Base-by-base conservation (phyloP, 352 stramenopile genomes). In the Pythium phragmiticola region DNA sequence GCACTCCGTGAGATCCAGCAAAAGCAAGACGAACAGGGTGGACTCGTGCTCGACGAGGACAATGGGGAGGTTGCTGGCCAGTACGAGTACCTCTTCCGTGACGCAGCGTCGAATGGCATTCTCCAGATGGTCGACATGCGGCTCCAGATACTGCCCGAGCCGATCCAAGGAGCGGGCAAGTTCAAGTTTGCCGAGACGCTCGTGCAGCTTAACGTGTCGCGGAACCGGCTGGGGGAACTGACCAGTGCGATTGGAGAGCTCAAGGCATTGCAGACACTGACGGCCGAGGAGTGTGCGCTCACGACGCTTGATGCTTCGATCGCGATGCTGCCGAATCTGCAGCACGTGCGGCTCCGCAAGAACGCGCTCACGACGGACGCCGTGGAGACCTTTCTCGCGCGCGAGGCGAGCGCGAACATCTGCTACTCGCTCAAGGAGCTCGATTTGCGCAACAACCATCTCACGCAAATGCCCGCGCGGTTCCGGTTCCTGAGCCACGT, bases 261-360 rank as follows among this genome's bases (percentile, higher is more conserved):
- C 33, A 55, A 60, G 23, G 80, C 78, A 3, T 57, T 95, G 17
- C 76, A 80, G 39, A 88, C 81, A n/a, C 80, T 95, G 4, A 65
- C 80, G 21, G 79, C 82, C 5, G 84, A 93, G 54, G 78, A 92
- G 21, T 91, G 82, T 46, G 68, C 65, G 8, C 73, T 95, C 8
- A 87, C 76, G 23, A 65, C 52, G 3, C 46, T 95, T 16, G 61
- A 92, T 33, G 4, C 66, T 19, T 84, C 75, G 1, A 82, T 93
- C 14, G 59, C 77, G 2, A 73, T 70, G 62, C 68, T 95, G 7
- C 47, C 74, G 2, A 69, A 73, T n/a, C 57, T 95, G 7, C 73
- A 90, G 56, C 70, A 79, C 60, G 50, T 95, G 30, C 76, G 77
- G 13, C 17, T 93, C n/a, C 72, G 79, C 43, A 93, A 95, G 62